A percentile compares a stretch with the other conserved stretches of the same genome.
Conservation (phyloP, 805 yeast genomes). For the Candida parachauliodes region DNA sequence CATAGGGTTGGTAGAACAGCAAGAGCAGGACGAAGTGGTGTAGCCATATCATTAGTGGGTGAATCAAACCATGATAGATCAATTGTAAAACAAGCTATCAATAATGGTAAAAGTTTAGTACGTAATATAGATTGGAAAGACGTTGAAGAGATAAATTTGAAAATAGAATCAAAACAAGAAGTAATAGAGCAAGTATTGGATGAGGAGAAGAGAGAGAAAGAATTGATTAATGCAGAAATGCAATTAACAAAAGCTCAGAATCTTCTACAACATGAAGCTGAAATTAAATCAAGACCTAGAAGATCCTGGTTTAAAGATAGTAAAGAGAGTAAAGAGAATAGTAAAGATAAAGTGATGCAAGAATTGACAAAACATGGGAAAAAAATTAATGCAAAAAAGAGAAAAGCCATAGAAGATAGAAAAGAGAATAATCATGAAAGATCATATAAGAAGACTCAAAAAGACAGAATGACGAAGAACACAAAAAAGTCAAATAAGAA, state of each 20-base stretch:
- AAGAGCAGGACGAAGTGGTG: constrained; percentile 97
- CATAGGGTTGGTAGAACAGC: constrained; percentile 99
- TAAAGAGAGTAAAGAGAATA: no score
- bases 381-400: constrained; percentile 61
- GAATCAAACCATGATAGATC: constrained; percentile 82
- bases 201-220: constrained; percentile 89
- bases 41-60: constrained; percentile 89
- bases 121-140: constrained; percentile 88
- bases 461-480: constrained; percentile 3
- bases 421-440: constrained; percentile 33
- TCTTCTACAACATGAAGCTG: constrained; percentile 71
- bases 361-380: constrained; percentile 49
- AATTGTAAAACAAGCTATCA: constrained; percentile 88
- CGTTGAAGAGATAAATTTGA: constrained; percentile 63
- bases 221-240: constrained; percentile 84
- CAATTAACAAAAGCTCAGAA: constrained; percentile 84
- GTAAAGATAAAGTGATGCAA: constrained; percentile 31
- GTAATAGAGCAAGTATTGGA: constrained; percentile 71
- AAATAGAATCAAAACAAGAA: constrained; percentile 57
- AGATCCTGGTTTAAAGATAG: constrained; percentile 91
- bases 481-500: constrained; percentile 1
- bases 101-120: constrained; percentile 74
- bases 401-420: constrained; percentile 63
- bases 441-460: constrained; percentile 6
- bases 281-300: constrained; percentile 84